These are phyloP conservation scores for Ephemerocybe angulata DNA, from an alignment of 768 basidiomycete genomes.

Conservation along the genomic window DNA sequence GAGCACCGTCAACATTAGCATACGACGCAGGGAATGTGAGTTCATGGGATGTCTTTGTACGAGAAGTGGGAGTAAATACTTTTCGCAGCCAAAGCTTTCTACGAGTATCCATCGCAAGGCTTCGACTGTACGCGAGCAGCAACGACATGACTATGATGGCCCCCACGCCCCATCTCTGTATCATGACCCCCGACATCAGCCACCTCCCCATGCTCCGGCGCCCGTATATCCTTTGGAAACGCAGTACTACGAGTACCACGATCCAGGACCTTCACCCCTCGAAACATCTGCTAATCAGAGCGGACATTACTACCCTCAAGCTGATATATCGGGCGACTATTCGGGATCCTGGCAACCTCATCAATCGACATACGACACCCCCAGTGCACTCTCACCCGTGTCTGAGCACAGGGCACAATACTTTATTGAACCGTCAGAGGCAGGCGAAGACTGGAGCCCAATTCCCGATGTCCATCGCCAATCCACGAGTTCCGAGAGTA, in stretches of 20 bases:
- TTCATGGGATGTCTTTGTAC: neutral
- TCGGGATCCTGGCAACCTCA: neutral
- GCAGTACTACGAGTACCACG: conserved; percentile 1
- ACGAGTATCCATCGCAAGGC: neutral
- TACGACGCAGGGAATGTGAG: neutral
- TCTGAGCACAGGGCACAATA: neutral
- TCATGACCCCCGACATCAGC: neutral
- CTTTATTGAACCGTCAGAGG: neutral
- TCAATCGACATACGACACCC: neutral
- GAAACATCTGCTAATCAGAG: neutral
- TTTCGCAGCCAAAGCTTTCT: neutral
- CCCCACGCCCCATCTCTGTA: neutral
- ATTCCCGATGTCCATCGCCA: conserved; percentile 10
- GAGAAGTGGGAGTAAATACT: neutral
- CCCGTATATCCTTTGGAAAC: conserved; percentile 2
- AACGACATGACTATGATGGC: neutral
- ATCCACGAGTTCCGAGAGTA: conserved; percentile 4
- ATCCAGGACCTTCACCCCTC: neutral
- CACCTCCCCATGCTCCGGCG: neutral
- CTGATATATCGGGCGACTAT: neutral
- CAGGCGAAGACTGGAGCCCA: conserved; percentile 3
- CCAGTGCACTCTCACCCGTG: neutral
- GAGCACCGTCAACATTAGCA: neutral
- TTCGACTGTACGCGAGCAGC: neutral
- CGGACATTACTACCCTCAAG: neutral